Evolutionary conservation across 352 stramenopile species (phyloP).

Genomic region (Phytopythium cucurbitacearum): DNA sequence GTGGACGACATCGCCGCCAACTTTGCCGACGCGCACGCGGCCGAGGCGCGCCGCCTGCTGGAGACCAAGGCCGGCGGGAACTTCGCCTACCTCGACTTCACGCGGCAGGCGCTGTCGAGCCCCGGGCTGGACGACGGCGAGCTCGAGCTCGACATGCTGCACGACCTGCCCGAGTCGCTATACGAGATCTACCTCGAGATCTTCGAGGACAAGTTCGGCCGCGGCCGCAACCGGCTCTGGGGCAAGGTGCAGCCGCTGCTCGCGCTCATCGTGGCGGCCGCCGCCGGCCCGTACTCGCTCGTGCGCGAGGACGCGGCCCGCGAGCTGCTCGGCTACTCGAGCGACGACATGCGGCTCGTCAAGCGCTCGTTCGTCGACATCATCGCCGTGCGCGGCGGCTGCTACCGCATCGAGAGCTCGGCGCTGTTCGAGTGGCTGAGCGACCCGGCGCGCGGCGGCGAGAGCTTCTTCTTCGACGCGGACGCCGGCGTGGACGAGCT

Average conservation of each 20-base stretch:
- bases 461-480: constrained; percentile 65
- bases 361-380: constrained; percentile 75
- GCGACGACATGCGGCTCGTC: constrained; percentile 67
- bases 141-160: constrained; percentile 37
- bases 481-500: constrained; percentile 42
- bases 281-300: constrained; percentile 61
- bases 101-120: constrained; percentile 65
- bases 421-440: constrained; percentile 69
- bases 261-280: constrained; percentile 63
- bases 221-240: constrained; percentile 71
- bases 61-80: constrained; percentile 70
- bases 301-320: constrained; percentile 68
- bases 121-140: constrained; percentile 33
- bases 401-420: constrained; percentile 72
- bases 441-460: constrained; percentile 38
- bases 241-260: constrained; percentile 69
- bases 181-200: constrained; percentile 85
- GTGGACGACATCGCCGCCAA: constrained; percentile 51
- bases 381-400: constrained; percentile 50
- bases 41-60: constrained; percentile 46
- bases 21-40: constrained; percentile 39
- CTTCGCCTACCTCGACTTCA: constrained; percentile 80
- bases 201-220: constrained; percentile 86
- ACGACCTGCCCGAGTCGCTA: constrained; percentile 73
- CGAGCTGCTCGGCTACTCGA: constrained; percentile 42